Base-by-base conservation (phyloP, 139 green algal species). In the Chlorella sp. region DNA sequence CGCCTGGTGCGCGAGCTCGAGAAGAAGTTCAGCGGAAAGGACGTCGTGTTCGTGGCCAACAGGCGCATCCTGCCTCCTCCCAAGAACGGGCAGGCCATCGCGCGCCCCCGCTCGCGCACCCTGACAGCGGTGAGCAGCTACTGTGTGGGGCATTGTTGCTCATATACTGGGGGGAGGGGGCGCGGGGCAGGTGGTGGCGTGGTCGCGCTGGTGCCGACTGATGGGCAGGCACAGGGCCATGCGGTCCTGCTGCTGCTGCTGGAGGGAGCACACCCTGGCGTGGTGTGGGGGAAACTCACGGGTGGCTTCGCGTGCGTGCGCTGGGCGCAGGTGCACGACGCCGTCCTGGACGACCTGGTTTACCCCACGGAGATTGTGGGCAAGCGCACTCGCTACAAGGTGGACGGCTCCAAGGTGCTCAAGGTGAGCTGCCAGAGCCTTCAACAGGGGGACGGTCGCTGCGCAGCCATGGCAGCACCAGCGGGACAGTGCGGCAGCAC, bases 1-100 rank as follows among this genome's bases (percentile, higher is more conserved):
- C 86, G 96, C 64, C 87, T 99, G 69, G 93, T 99, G 32, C 92
- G 96, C 29, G 96, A 99, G 90, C 89, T 99, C 49, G 96, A 99
- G 92, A 99, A 99, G 94, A 99, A 99, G 91, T 99, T 99, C 90
- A 92, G 80, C 77, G 96, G 96, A 73, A 95, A 95, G 85, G 95
- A 99, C 82, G 96, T 99, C 34, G 95, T 99, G 24, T 84, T 99
- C 62, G 88, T 99, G 5, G 95, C 83, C 66, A 95, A 95, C 87
- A 76, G 96, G 26, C 90, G 95, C 75, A 98, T 99, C 81, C 79
- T 98, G 87, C 87, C 85, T 23, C 88, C 89, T 17, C 82, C 86
- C 64, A 88, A 83, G 67, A 91, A 86, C 70, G 88, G 89, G 66
- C 80, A 85, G 63, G 67, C 73, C 70, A 87, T 76, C 66, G 51